Base-by-base conservation (phyloP, 805 yeast genomes). In the Metschnikowia vanudenii region DNA sequence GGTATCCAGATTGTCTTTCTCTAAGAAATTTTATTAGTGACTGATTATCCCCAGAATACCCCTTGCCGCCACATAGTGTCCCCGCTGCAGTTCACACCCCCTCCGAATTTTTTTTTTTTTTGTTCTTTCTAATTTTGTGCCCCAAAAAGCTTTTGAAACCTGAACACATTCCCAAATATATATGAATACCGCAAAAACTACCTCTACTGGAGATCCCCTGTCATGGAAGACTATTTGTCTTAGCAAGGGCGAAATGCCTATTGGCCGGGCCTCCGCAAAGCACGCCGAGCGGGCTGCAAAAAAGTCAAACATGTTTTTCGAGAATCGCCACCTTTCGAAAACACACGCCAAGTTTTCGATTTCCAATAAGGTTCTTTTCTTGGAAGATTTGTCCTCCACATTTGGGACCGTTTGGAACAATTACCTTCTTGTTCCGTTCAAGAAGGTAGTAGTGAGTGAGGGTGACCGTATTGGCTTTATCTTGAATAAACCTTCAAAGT, bases 401-500 rank as follows among this genome's bases (percentile, higher is more conserved):
- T 71, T 70, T 54, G 76, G 76, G 1, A 71, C 76, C 14, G 49
- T 67, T 8, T 40, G 66, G 45, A 64, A 68, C 46, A 56, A 59
- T 24, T 40, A 57, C 7, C 57, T 59, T 20, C 53, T 71, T 14
- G 39, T 55, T 13, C 64, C 68, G 1, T 51, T 47, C 24, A 41
- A 35, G 26, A 47, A 40, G 8, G 46, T 41, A 3, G 49, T 35
- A 2, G 17, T 55, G 9, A 31, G 24, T 13, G 51, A 39, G 22
- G 64, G 63, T 16, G 75, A 71, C 50, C 38, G 22, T 2, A 46
- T 72, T 16, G 72, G 74, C 4, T 68, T 72, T 41, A 64, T 71
- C 28, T 54, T 72, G 28, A 52, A 64, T 24, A 60, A 59, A 44
- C 70, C 73, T 2, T 61, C 68, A 3, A 35, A 50, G 7, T 39